Conservation (phyloP, 352 stramenopile genomes). For the Thalassiosira hispida region DNA sequence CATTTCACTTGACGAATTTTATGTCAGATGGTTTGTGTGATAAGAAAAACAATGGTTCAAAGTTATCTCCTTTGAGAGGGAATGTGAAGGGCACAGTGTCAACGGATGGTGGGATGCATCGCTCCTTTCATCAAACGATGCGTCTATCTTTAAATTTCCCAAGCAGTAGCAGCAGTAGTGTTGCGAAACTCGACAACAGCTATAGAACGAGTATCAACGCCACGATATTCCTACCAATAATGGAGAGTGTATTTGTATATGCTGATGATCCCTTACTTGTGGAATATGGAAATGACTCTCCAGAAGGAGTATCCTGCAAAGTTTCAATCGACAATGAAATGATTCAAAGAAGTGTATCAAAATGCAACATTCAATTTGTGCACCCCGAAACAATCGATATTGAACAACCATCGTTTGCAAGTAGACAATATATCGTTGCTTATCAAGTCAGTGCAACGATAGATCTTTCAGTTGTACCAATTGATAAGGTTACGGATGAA, state of each 20-base stretch:
- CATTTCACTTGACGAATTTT: conserved; percentile 50
- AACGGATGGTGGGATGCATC: conserved; percentile 45
- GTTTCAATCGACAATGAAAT: conserved; percentile 10
- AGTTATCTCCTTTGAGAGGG: conserved; percentile 14
- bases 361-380: conserved; percentile 48
- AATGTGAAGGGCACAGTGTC: conserved; percentile 22
- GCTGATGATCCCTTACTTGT: conserved; percentile 50
- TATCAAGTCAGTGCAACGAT: conserved; percentile 29
- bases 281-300: conserved; percentile 21
- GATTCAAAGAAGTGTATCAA: not conserved
- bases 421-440: conserved; percentile 64
- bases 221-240: conserved; percentile 42
- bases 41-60: not conserved
- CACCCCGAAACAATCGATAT: conserved; percentile 62
- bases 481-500: not conserved
- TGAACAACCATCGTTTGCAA: conserved; percentile 75
- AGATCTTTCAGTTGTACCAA: conserved; percentile 10
- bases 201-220: conserved; percentile 25
- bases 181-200: not conserved
- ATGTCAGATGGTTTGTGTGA: not conserved
- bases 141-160: conserved; percentile 14
- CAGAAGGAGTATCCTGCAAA: conserved; percentile 19
- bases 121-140: conserved; percentile 35
- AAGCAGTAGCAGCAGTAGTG: not conserved
- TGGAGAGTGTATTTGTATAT: conserved; percentile 47